phyloP scores from a whole-genome alignment of 805 yeast species.

The Wickerhamomyces sydowiorum region DNA sequence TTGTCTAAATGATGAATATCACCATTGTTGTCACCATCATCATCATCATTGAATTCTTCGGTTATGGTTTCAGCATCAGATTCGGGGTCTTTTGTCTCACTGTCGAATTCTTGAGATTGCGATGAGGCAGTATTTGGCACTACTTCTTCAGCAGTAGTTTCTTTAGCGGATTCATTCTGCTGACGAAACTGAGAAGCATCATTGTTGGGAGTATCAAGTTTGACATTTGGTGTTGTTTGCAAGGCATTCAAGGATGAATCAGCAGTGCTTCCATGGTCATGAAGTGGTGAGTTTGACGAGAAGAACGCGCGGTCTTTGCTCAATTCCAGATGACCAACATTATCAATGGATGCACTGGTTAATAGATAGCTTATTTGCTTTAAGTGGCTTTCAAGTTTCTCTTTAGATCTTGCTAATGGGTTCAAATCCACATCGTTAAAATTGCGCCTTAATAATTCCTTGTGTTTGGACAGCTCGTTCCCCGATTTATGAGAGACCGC shows the following conservation, averaged over 20 bases:
- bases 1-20: background rate
- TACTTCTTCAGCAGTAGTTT: background rate
- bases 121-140: too few species aligned
- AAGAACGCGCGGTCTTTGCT: background rate
- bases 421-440: background rate
- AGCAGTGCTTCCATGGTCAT: background rate
- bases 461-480: too few species aligned
- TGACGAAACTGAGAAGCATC: background rate
- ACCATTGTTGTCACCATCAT: background rate
- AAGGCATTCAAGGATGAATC: background rate
- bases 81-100: background rate
- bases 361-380: background rate
- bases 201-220: background rate
- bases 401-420: background rate
- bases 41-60: background rate
- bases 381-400: background rate
- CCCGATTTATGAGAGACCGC: too few species aligned
- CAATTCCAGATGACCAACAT: background rate
- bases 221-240: background rate
- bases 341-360: background rate
- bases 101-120: background rate
- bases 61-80: background rate
- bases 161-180: background rate
- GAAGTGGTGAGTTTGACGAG: background rate
- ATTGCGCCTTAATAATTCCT: too few species aligned